A percentile compares a stretch with the other conserved stretches of the same genome.
Conservation (phyloP, 2,329 filamentous ascomycete species). For the Colletotrichum gloeosporioides region DNA sequence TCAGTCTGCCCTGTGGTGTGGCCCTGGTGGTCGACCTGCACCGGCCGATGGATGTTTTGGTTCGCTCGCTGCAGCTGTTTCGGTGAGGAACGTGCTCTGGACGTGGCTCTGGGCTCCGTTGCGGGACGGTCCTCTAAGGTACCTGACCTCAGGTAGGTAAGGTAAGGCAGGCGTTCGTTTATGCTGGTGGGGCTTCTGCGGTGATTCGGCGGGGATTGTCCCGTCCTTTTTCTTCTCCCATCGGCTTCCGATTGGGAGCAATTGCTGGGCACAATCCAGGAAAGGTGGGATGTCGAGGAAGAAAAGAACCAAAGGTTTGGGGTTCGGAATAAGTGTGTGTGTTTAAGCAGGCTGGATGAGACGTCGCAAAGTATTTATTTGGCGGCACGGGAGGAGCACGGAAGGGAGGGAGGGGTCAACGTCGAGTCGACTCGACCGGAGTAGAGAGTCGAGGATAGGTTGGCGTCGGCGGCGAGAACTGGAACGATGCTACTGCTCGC, state of each 20-base stretch:
- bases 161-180: not conserved
- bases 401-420: not conserved
- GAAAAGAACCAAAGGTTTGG: not conserved
- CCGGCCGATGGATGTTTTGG: not conserved
- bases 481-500: not conserved
- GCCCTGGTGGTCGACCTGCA: not conserved
- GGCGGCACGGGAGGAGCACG: not conserved
- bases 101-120: slow-evolving; percentile 13
- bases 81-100: slow-evolving; percentile 15
- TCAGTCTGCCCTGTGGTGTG: not conserved
- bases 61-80: not conserved
- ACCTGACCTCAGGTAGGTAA: too few species aligned
- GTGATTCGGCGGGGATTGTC: not conserved
- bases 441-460: not conserved
- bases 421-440: not conserved
- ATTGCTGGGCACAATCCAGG: not conserved
- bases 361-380: slow-evolving; percentile 18
- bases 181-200: not conserved
- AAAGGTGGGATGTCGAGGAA: not conserved
- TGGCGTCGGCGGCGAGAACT: not conserved
- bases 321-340: not conserved
- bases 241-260: not conserved
- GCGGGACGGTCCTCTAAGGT: slow-evolving; percentile 4
- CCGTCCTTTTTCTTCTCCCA: not conserved
- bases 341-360: slow-evolving; percentile 15